A percentile compares a stretch with the other conserved stretches of the same genome.
phyloP scores from a whole-genome alignment of 2,329 filamentous ascomycete genomes.

The Lojkania enalia region DNA sequence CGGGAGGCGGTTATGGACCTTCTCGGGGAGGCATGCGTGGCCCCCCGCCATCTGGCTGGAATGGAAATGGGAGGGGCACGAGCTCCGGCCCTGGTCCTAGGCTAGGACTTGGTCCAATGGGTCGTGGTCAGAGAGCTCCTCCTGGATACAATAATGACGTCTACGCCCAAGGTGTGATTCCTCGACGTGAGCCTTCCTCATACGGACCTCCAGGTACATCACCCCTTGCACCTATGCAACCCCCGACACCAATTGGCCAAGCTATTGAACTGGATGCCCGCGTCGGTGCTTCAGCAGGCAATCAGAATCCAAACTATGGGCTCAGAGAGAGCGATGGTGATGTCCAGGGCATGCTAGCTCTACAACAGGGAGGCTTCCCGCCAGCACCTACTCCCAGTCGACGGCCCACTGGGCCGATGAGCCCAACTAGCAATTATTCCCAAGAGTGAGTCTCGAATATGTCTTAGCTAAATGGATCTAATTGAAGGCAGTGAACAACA shows the following conservation, averaged over 20 bases:
- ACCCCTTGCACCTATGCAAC: slow-evolving; percentile 49
- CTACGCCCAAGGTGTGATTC: slow-evolving; percentile 47
- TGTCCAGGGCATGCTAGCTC: slow-evolving; percentile 71
- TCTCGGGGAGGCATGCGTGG: slow-evolving; percentile 45
- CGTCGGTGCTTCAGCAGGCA: slow-evolving; percentile 26
- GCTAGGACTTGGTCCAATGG: slow-evolving; percentile 41
- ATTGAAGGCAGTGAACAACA: slow-evolving; percentile 30
- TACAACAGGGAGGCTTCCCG: slow-evolving; percentile 60
- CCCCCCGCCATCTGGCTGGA: slow-evolving; percentile 48
- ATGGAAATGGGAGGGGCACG: slow-evolving; percentile 41
- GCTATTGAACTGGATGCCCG: slow-evolving; percentile 80
- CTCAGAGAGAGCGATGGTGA: slow-evolving; percentile 68
- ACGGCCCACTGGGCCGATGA: slow-evolving; percentile 26
- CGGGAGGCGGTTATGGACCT: slow-evolving; percentile 41
- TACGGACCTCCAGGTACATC: slow-evolving; percentile 62
- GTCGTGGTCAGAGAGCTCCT: slow-evolving; percentile 39
- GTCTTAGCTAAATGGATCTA: not conserved
- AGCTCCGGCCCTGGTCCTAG: slow-evolving; percentile 38
- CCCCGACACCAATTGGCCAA: slow-evolving; percentile 57
- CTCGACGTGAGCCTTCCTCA: slow-evolving; percentile 41
- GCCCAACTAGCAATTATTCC: slow-evolving; percentile 72
- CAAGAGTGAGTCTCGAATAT: slow-evolving; percentile 64
- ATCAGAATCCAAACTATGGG: slow-evolving; percentile 40
- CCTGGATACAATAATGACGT: slow-evolving; percentile 46
- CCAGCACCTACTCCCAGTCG: slow-evolving; percentile 28